A percentile compares a stretch with the other conserved stretches of the same genome.
phyloP scores from a whole-genome alignment of 768 basidiomycete species.

The Tulasnella sp. region DNA sequence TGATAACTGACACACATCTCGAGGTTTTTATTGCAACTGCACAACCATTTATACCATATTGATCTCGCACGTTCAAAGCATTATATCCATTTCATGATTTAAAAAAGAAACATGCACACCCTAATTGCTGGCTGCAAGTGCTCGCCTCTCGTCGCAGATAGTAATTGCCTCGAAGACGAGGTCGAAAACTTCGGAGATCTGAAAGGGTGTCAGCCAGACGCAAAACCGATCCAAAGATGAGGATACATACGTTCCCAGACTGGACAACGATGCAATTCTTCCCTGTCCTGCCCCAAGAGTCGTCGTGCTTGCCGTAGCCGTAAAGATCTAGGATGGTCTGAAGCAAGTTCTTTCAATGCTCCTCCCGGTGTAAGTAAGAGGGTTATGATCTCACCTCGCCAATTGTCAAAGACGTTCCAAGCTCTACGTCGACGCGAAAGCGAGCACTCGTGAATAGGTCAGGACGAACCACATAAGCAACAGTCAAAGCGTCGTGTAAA shows the following conservation, averaged over 20 bases:
- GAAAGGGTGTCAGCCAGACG: not conserved
- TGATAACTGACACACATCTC: not conserved
- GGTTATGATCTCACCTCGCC: conserved; percentile 77
- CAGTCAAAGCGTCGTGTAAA: conserved; percentile 73
- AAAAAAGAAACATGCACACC: too few species aligned
- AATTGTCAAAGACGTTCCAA: conserved; percentile 47
- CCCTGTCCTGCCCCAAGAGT: conserved; percentile 59
- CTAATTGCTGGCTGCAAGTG: not conserved
- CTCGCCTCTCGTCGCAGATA: conserved; percentile 17
- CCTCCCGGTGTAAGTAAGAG: conserved; percentile 57
- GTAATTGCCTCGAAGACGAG: conserved; percentile 15
- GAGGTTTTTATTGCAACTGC: not conserved
- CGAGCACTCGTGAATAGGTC: conserved; percentile 49
- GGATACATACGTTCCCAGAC: conserved; percentile 47
- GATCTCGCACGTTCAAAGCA: not conserved
- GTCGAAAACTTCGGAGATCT: conserved; percentile 21
- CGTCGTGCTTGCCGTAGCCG: conserved; percentile 42
- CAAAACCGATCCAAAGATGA: not conserved
- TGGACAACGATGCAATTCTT: conserved; percentile 69
- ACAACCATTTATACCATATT: not conserved
- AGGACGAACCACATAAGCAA: conserved; percentile 64
- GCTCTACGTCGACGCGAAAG: conserved; percentile 77
- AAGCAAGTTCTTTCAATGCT: conserved; percentile 58
- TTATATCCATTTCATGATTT: not conserved
- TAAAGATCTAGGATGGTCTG: conserved; percentile 70